These are phyloP conservation scores for Fusarium sp. DNA, from an alignment of 2,329 filamentous ascomycete species.

Conservation along the genomic window DNA sequence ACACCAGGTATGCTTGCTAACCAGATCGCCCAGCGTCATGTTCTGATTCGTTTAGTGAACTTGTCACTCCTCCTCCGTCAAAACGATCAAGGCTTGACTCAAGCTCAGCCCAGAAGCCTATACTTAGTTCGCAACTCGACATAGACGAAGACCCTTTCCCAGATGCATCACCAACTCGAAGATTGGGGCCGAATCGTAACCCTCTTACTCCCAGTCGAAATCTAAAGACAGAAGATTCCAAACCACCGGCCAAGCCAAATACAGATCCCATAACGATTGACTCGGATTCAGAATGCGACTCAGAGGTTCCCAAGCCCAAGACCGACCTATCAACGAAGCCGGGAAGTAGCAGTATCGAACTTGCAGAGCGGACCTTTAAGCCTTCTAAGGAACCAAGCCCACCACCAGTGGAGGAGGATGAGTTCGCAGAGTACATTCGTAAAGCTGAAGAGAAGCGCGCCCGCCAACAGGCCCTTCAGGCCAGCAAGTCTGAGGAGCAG, in stretches of 20 bases:
- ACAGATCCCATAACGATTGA: constrained; percentile 38
- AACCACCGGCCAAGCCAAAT: constrained; percentile 3
- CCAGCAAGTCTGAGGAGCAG: constrained; percentile 15
- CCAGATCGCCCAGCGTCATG: background rate
- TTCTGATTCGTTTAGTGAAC: constrained; percentile 43
- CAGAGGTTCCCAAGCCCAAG: constrained; percentile 17
- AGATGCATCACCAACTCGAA: constrained; percentile 37
- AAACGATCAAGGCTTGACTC: constrained; percentile 48
- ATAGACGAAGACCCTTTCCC: constrained; percentile 22
- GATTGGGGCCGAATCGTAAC: constrained; percentile 10
- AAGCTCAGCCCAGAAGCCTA: constrained; percentile 28
- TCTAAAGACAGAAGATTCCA: background rate
- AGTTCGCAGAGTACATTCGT: constrained; percentile 57
- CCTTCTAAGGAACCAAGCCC: constrained; percentile 1
- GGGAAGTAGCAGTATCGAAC: constrained; percentile 26
- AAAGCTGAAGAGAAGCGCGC: constrained; percentile 50
- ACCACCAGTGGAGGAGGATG: constrained; percentile 48
- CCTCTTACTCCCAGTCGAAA: constrained; percentile 12
- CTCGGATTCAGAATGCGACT: constrained; percentile 48
- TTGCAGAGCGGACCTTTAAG: constrained; percentile 5
- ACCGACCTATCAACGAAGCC: background rate
- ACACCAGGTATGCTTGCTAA: constrained; percentile 33
- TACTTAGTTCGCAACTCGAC: constrained; percentile 20
- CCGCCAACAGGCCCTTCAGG: constrained; percentile 36
- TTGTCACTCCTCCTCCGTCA: constrained; percentile 51